phyloP scores from a whole-genome alignment of 371 early-diverging fungal genomes.

The Neoconidiobolus thromboides region DNA sequence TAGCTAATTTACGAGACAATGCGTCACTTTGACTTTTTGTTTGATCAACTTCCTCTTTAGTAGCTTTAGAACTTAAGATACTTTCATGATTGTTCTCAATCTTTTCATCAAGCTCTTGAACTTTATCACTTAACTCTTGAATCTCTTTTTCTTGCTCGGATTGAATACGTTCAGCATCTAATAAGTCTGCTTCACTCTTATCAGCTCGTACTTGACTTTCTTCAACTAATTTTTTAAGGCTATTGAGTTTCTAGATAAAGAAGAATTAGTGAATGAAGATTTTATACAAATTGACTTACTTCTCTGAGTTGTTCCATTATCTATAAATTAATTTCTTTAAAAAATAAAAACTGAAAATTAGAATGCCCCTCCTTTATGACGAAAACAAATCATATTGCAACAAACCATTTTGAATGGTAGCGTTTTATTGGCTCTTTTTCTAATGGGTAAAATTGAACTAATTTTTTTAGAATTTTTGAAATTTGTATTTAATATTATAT shows the following conservation, averaged over 20 bases:
- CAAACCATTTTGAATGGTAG: too few species aligned
- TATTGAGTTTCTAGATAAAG: conserved; percentile 1
- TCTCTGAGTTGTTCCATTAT: too few species aligned
- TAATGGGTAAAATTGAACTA: too few species aligned
- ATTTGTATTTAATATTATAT: too few species aligned
- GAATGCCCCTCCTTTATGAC: too few species aligned
- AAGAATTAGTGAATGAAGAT: not conserved
- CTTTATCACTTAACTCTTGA: not conserved
- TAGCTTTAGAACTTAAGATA: not conserved
- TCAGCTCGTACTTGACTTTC: not conserved
- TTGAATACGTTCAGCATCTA: not conserved
- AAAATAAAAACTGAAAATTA: too few species aligned
- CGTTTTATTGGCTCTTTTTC: too few species aligned
- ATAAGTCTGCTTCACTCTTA: not conserved
- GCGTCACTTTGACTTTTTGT: conserved; percentile 2
- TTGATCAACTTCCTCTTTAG: not conserved
- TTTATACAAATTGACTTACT: not conserved
- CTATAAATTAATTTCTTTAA: too few species aligned
- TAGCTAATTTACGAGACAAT: not conserved
- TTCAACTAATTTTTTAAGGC: conserved; percentile 2
- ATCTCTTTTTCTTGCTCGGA: conserved; percentile 3
- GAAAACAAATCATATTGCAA: too few species aligned
- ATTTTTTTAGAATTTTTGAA: too few species aligned
- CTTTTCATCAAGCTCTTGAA: not conserved
- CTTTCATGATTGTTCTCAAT: conserved; percentile 2